Percentiles rank a stretch among this genome's conserved stretches.
Evolutionary conservation across 2,329 filamentous ascomycete genomes (phyloP).

Genomic region (Drechmeria coniospora): DNA sequence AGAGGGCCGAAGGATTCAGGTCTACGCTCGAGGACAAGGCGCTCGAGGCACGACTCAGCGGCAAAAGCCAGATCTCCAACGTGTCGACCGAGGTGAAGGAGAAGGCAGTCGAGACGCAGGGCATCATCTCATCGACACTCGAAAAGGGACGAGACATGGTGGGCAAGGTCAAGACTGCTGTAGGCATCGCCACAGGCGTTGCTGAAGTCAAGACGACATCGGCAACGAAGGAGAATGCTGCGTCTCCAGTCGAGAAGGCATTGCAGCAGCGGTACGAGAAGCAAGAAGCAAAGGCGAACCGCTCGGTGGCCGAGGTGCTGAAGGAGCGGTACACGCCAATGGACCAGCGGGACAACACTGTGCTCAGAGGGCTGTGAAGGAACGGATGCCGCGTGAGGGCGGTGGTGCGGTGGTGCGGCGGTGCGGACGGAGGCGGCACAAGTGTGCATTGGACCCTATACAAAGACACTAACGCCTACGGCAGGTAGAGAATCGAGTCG

Average conservation of each 20-base stretch:
- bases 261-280: constrained; percentile 36
- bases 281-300: constrained; percentile 20
- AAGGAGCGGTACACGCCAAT: constrained; percentile 38
- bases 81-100: constrained; percentile 10
- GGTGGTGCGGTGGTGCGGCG: too few relatives aligned
- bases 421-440: too few relatives aligned
- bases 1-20: constrained; percentile 12
- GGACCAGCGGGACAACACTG: constrained; percentile 27
- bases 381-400: not conserved
- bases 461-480: too few relatives aligned
- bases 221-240: constrained; percentile 9
- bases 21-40: constrained; percentile 12
- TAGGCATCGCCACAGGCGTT: constrained; percentile 21
- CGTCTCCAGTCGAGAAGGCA: constrained; percentile 30
- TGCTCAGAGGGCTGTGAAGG: constrained; percentile 22
- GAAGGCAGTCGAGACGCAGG: constrained; percentile 20
- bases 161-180: constrained; percentile 20
- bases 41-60: constrained; percentile 11
- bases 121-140: constrained; percentile 22
- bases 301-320: constrained; percentile 37
- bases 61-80: constrained; percentile 10
- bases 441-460: too few relatives aligned
- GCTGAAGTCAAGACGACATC: constrained; percentile 12
- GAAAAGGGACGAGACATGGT: constrained; percentile 25
- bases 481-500: too few relatives aligned